These are phyloP conservation scores for Aspergillus baeticus DNA, from an alignment of 495 filamentous ascomycete genomes.

Conservation along the genomic window DNA sequence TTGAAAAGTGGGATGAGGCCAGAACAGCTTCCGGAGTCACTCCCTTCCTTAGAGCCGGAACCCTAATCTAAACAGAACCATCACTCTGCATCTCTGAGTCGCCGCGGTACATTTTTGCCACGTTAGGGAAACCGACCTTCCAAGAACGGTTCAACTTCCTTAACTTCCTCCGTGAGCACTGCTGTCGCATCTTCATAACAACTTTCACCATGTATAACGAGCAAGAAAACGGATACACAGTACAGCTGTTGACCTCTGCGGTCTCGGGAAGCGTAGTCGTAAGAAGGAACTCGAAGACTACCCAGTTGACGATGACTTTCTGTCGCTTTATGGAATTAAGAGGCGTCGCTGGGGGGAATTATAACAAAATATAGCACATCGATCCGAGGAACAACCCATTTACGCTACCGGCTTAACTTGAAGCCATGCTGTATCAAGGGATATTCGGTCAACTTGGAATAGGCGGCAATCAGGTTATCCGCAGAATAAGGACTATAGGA, in stretches of 20 bases:
- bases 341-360: background rate
- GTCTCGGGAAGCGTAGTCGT: background rate
- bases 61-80: background rate
- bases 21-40: no score
- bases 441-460: constrained; percentile 3
- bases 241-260: background rate
- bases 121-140: background rate
- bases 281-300: background rate
- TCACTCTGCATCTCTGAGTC: background rate
- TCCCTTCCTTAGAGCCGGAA: no score
- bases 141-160: background rate
- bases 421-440: background rate
- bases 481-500: background rate
- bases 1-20: no score
- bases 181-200: background rate
- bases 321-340: background rate
- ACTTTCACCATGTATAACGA: background rate
- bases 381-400: background rate
- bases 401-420: background rate
- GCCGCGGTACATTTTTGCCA: background rate
- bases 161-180: background rate
- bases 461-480: background rate
- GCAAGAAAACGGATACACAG: background rate
- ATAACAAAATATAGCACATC: background rate
- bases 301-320: background rate